Base-by-base conservation (phyloP, 2,329 filamentous ascomycete genomes). In the Canariomyces notabilis region DNA sequence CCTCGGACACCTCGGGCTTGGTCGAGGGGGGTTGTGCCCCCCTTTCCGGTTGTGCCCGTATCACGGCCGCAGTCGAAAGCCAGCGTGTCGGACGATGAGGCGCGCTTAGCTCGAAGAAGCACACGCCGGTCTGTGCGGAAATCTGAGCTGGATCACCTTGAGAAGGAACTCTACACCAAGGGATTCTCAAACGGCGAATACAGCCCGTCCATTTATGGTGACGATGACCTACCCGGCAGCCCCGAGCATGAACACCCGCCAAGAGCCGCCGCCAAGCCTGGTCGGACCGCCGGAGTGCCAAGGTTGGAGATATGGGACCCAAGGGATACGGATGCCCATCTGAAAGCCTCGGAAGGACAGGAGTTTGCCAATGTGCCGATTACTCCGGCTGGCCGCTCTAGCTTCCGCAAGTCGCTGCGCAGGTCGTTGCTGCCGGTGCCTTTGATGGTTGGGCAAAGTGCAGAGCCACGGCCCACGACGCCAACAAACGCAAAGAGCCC, bases 391-490 rank as follows among this genome's bases (percentile, higher is more conserved):
- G n/a, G n/a, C n/a, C n/a, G n/a, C n/a, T n/a, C n/a, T n/a, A n/a
- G n/a, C n/a, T 29, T 29, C 26, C 26, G 26, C 26, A 29, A 29
- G 9, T 29, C 26, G 9, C 26, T 29, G 8, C 42, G 38, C 18
- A 26, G 34, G n/a, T 38, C 35, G 11, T 12, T 39, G 29, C 21
- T 37, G 9, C 42, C 42, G 34, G 6, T 33, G 16, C 42, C 42
- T 15, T 18, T 45, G 20, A 15, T 19, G 11, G 9, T 42, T 8
- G n/a, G 38, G 9, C 35, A 37, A 5, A 21, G 14, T 4, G 29
- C 20, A n/a, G 21, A 19, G 20, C 32, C 42, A 5, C 22, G 9
- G 9, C 23, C n/a, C 31, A 5, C n/a, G n/a, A n/a, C n/a, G n/a
- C n/a, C n/a, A 39, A 29, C 36, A 22, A 6, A n/a, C n/a, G 16